Percentiles rank a stretch among this genome's conserved stretches.
phyloP scores from a whole-genome alignment of 148 eudicot species.

The Linanthus parryae region DNA sequence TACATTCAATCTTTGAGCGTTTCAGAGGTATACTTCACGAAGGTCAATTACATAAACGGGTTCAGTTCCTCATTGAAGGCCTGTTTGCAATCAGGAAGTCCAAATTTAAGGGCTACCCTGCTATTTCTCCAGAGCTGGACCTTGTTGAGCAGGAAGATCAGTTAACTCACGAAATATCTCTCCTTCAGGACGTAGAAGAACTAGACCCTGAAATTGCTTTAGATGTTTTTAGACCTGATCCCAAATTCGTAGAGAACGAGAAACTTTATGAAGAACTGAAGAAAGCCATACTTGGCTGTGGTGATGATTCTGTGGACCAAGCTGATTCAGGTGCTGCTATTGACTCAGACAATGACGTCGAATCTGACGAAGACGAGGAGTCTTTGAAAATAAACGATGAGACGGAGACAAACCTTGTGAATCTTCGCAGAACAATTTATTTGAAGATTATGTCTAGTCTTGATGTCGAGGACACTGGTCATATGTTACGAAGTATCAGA shows the following conservation, averaged over 20 bases:
- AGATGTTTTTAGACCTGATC: slow-evolving; percentile 79
- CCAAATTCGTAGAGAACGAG: slow-evolving; percentile 68
- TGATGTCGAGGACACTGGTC: slow-evolving; percentile 95
- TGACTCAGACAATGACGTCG: slow-evolving; percentile 64
- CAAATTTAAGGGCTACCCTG: slow-evolving; percentile 92
- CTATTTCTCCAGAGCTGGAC: slow-evolving; percentile 78
- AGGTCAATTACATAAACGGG: too few species aligned
- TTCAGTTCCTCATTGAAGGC: too few species aligned
- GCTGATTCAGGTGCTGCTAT: slow-evolving; percentile 53
- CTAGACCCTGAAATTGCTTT: slow-evolving; percentile 68
- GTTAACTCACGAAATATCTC: slow-evolving; percentile 71
- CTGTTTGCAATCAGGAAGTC: too few species aligned
- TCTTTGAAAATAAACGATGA: slow-evolving; percentile 68
- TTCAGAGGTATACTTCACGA: too few species aligned
- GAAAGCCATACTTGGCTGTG: slow-evolving; percentile 64
- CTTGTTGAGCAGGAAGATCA: slow-evolving; percentile 90
- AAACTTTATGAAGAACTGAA: slow-evolving; percentile 66
- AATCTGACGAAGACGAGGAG: slow-evolving; percentile 64
- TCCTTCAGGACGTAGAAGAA: slow-evolving; percentile 59
- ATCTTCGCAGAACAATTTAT: slow-evolving; percentile 88
- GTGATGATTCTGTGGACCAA: slow-evolving; percentile 82
- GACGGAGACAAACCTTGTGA: slow-evolving; percentile 83
- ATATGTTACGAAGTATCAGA: slow-evolving; percentile 74
- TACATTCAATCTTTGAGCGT: neutral
- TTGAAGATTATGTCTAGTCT: slow-evolving; percentile 93